phyloP scores from a whole-genome alignment of 352 stramenopile species.

The Halophytophthora batemanensis region DNA sequence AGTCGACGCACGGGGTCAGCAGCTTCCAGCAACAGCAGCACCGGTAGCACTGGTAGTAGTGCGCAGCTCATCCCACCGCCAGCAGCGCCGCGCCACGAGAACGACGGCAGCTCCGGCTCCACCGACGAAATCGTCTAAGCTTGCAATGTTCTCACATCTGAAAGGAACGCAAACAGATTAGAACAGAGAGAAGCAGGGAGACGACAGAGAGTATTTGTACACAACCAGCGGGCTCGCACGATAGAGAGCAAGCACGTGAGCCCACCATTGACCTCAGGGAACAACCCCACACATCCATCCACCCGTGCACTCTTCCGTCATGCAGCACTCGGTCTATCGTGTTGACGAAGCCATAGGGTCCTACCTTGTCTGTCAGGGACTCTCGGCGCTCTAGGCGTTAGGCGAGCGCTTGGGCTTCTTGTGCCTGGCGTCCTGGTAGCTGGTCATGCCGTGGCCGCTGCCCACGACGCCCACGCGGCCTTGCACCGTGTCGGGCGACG shows the following conservation, averaged over 20 bases:
- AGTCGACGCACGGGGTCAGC: slow-evolving; percentile 17
- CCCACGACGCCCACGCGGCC: slow-evolving; percentile 86
- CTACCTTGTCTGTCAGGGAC: too few relatives aligned
- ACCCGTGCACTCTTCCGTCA: too few relatives aligned
- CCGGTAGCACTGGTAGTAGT: slow-evolving; percentile 9
- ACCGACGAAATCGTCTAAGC: slow-evolving; percentile 21
- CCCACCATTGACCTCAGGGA: too few relatives aligned
- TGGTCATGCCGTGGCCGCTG: slow-evolving; percentile 86
- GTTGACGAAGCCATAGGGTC: too few relatives aligned
- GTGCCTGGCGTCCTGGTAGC: slow-evolving; percentile 52
- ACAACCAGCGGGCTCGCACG: too few relatives aligned
- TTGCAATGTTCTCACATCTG: not conserved
- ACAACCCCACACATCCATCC: too few relatives aligned
- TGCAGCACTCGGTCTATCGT: too few relatives aligned
- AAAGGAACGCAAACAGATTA: not conserved
- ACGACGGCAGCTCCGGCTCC: slow-evolving; percentile 16
- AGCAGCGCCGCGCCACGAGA: slow-evolving; percentile 15
- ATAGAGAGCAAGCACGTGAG: too few relatives aligned
- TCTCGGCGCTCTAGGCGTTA: slow-evolving; percentile 21
- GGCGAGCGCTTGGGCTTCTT: slow-evolving; percentile 85
- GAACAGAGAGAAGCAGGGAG: too few relatives aligned
- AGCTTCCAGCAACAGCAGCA: slow-evolving; percentile 7
- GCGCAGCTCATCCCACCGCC: slow-evolving; percentile 22
- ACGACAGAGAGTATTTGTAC: too few relatives aligned
- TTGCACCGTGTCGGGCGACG: slow-evolving; percentile 77